Percentiles rank a stretch among this genome's conserved stretches.
phyloP scores from a whole-genome alignment of 2,329 filamentous ascomycete genomes.

The Calonectria honghensis region DNA sequence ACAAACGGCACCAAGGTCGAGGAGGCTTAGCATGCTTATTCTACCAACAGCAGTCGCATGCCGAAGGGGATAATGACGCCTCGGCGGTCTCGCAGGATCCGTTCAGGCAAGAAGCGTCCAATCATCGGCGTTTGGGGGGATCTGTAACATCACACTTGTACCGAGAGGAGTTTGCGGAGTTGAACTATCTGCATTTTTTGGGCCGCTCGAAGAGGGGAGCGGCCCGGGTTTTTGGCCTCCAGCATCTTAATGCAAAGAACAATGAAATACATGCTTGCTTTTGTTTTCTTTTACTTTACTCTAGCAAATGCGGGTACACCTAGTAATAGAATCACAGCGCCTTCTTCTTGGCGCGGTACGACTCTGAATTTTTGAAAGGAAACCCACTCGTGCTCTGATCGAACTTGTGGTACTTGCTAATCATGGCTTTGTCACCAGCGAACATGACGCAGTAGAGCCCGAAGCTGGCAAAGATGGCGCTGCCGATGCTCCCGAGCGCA shows the following conservation, averaged over 20 bases:
- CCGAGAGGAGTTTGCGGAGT: conserved; percentile 53
- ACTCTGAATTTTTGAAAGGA: conserved; percentile 62
- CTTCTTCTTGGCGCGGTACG: conserved; percentile 63
- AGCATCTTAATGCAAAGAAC: conserved; percentile 40
- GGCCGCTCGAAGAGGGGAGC: conserved; percentile 27
- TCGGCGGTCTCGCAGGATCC: conserved; percentile 26
- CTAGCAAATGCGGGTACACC: not conserved
- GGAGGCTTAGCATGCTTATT: conserved; percentile 37
- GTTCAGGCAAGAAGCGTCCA: conserved; percentile 21
- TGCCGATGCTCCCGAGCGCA: conserved; percentile 75
- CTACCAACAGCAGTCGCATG: conserved; percentile 38
- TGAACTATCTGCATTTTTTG: conserved; percentile 42
- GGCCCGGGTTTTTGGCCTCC: conserved; percentile 28
- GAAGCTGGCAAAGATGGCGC: conserved; percentile 73
- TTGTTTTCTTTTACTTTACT: conserved; percentile 29
- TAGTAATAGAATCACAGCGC: conserved; percentile 49
- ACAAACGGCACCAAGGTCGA: conserved; percentile 36
- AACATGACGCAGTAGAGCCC: conserved; percentile 65
- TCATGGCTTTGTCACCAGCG: conserved; percentile 61
- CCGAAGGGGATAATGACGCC: conserved; percentile 28
- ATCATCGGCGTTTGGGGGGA: conserved; percentile 16
- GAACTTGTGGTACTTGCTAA: conserved; percentile 60
- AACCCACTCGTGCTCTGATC: conserved; percentile 64
- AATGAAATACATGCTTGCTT: conserved; percentile 38
- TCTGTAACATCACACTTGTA: conserved; percentile 47